phyloP scores from a whole-genome alignment of 139 green algal genomes.

The Dunaliella sp. region DNA sequence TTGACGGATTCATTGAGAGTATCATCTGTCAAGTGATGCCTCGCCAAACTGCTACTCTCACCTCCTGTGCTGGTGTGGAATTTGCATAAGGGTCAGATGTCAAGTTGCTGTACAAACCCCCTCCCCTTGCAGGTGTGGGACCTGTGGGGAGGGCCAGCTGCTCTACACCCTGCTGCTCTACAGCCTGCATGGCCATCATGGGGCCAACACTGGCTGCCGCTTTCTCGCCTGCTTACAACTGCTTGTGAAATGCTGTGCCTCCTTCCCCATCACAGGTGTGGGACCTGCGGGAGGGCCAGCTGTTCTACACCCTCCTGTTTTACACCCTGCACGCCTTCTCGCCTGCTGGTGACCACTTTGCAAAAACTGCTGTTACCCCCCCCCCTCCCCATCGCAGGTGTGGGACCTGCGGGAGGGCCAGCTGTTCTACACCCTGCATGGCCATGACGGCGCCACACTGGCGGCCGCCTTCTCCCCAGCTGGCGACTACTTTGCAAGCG shows the following conservation, averaged over 20 bases:
- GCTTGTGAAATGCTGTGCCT: too few species aligned
- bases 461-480: conserved; percentile 69
- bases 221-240: conserved; percentile 77
- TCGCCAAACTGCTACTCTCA: not conserved
- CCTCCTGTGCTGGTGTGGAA: not conserved
- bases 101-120: too few species aligned
- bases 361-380: too few species aligned
- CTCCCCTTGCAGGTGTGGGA: conserved; percentile 88
- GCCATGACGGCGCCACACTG: conserved; percentile 77
- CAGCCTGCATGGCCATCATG: too few species aligned
- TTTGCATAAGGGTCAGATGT: too few species aligned
- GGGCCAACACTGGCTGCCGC: not conserved
- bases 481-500: conserved; percentile 81
- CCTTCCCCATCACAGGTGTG: conserved; percentile 61
- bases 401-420: conserved; percentile 87
- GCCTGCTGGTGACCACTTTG: conserved; percentile 79
- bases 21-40: too few species aligned
- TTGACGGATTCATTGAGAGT: too few species aligned
- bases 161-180: conserved; percentile 88
- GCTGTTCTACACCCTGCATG: conserved; percentile 89
- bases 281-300: conserved; percentile 82
- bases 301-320: conserved; percentile 89
- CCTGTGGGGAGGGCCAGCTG: conserved; percentile 78
- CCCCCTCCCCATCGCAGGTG: conserved; percentile 49
- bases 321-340: conserved; percentile 68